These are phyloP conservation scores for Ceratobasidium sp. DNA, from an alignment of 1,284 basidiomycete genomes.

Conservation along the genomic window DNA sequence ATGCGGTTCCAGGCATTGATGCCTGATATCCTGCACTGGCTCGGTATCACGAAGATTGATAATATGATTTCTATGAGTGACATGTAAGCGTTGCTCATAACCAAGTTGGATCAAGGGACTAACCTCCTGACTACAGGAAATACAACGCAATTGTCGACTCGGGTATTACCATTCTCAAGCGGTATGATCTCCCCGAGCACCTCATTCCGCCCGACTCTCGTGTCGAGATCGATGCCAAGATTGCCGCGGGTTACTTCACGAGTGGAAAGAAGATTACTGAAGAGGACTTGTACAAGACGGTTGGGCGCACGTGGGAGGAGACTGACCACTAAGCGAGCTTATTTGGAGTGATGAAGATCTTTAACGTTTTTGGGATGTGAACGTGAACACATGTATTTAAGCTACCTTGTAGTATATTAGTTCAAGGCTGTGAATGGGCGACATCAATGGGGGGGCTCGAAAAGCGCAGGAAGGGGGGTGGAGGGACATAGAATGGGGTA, in stretches of 20 bases:
- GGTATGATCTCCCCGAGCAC: constrained; percentile 87
- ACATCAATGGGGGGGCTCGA: neutral
- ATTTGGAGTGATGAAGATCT: neutral
- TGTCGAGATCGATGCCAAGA: constrained; percentile 97
- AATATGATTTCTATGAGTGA: constrained; percentile 93
- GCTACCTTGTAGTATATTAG: neutral
- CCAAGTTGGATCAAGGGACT: neutral
- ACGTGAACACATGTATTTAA: neutral
- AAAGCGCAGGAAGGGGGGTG: neutral
- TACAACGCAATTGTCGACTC: constrained; percentile 90
- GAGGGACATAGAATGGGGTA: neutral
- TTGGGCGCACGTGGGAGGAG: constrained; percentile 84
- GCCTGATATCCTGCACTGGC: constrained; percentile 94
- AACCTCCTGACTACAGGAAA: constrained; percentile 65
- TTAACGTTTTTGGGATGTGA: neutral
- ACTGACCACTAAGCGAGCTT: constrained; percentile 41
- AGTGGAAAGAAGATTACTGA: constrained; percentile 77
- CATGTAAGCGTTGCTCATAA: constrained; percentile 59
- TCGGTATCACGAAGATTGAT: constrained; percentile 89
- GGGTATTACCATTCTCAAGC: constrained; percentile 81
- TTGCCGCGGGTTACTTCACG: constrained; percentile 90
- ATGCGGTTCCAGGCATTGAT: constrained; percentile 95
- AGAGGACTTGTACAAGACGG: constrained; percentile 80
- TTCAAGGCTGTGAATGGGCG: neutral
- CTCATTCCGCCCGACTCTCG: constrained; percentile 88